Evolutionary conservation across 2,329 filamentous ascomycete genomes (phyloP).

Genomic region (Arthrinium phaeospermum): DNA sequence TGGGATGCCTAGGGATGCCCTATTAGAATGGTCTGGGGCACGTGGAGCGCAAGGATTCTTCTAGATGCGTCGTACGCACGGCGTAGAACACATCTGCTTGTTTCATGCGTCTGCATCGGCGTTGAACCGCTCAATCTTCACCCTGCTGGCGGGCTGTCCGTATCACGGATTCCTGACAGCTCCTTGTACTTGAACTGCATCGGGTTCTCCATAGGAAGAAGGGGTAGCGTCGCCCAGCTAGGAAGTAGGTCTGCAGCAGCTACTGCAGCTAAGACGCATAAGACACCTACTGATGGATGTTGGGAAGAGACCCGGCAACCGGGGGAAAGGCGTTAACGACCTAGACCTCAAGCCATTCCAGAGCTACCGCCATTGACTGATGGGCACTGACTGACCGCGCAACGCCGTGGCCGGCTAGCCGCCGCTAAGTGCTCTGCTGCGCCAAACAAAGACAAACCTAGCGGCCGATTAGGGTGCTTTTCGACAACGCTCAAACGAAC

Average conservation of each 20-base stretch:
- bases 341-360: not conserved
- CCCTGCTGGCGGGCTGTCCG: not conserved
- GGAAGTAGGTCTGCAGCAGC: not conserved
- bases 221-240: not conserved
- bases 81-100: not conserved
- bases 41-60: slow-evolving; percentile 11
- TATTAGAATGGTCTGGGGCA: not conserved
- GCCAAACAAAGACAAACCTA: not conserved
- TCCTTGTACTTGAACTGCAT: not conserved
- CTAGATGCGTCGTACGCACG: slow-evolving; percentile 7
- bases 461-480: not conserved
- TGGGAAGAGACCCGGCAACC: not conserved
- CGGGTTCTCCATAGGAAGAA: not conserved
- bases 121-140: not conserved
- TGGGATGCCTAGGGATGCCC: not conserved
- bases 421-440: not conserved
- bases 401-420: not conserved
- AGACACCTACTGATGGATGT: not conserved
- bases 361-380: not conserved
- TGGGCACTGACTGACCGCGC: not conserved
- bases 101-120: not conserved
- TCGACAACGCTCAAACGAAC: not conserved
- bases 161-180: not conserved
- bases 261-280: not conserved
- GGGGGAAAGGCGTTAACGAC: not conserved